These are phyloP conservation scores for Citrullus amarus DNA, from an alignment of 306 rosid genomes.

Conservation along the genomic window DNA sequence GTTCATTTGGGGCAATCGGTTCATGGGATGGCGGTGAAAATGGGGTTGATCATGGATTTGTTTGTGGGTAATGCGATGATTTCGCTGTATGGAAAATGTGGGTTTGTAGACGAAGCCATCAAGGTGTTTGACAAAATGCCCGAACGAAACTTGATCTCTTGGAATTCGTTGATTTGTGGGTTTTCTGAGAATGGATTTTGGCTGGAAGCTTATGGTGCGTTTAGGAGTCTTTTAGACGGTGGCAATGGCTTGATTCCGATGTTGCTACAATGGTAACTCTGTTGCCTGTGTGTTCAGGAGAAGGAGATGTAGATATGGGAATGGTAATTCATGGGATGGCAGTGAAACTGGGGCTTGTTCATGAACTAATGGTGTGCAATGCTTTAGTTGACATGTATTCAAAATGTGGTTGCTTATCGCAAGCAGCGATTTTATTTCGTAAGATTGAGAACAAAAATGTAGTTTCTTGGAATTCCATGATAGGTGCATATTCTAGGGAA, in stretches of 20 bases:
- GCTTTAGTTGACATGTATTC: conserved; percentile 67
- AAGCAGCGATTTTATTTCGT: conserved; percentile 36
- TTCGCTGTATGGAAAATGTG: conserved; percentile 57
- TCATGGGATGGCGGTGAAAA: conserved; percentile 61
- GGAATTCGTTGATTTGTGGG: conserved; percentile 59
- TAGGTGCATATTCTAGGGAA: conserved; percentile 49
- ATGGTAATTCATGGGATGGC: conserved; percentile 61
- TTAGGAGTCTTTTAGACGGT: conserved; percentile 28
- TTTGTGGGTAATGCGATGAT: conserved; percentile 65
- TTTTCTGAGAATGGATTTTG: conserved; percentile 43
- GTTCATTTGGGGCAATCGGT: conserved; percentile 30
- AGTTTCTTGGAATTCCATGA: conserved; percentile 78
- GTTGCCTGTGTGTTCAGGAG: conserved; percentile 46
- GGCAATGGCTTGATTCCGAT: conserved; percentile 39
- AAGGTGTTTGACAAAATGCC: conserved; percentile 51
- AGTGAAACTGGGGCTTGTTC: conserved; percentile 37
- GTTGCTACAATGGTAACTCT: conserved; percentile 60
- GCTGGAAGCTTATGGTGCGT: conserved; percentile 25
- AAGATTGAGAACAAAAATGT: conserved; percentile 38
- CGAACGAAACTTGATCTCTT: conserved; percentile 52
- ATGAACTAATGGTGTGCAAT: conserved; percentile 50
- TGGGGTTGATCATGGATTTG: conserved; percentile 31
- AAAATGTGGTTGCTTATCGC: conserved; percentile 43
- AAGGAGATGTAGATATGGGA: conserved; percentile 39
- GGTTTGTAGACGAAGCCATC: conserved; percentile 31